Conservation (phyloP, 2,329 filamentous ascomycete species). For the Conoideocrella luteorostrata region DNA sequence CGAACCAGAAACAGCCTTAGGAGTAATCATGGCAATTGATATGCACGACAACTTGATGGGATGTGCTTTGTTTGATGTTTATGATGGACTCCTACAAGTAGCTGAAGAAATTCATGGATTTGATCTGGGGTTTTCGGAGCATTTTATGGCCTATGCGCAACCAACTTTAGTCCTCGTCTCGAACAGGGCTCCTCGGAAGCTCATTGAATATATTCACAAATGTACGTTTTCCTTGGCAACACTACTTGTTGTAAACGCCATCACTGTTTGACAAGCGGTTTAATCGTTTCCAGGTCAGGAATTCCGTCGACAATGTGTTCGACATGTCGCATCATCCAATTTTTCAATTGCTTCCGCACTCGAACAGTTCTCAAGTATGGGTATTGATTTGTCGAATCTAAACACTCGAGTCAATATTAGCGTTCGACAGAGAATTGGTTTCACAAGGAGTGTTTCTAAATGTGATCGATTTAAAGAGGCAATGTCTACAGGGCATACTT, state of each 20-base stretch:
- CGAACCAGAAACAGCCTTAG: constrained; percentile 21
- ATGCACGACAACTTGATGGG: constrained; percentile 66
- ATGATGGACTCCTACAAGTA: constrained; percentile 63
- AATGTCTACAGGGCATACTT: not conserved
- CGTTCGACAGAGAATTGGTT: not conserved
- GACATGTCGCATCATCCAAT: constrained; percentile 4
- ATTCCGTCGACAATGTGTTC: not conserved
- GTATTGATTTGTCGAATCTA: not conserved
- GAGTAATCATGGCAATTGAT: constrained; percentile 76
- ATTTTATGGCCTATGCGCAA: constrained; percentile 46
- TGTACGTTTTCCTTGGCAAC: not conserved
- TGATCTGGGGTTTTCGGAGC: constrained; percentile 62
- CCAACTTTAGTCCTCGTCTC: constrained; percentile 51
- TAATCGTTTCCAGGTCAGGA: constrained; percentile 2
- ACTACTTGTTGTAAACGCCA: not conserved
- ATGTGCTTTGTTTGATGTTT: constrained; percentile 74
- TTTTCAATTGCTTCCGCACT: constrained; percentile 5
- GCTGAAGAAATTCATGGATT: constrained; percentile 70
- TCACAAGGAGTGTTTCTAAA: not conserved
- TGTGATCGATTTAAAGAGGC: not conserved
- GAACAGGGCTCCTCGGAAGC: constrained; percentile 35
- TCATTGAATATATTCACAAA: constrained; percentile 20
- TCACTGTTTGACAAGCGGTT: constrained; percentile 19
- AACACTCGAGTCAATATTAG: not conserved
- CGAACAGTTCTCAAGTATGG: constrained; percentile 2